phyloP scores from a whole-genome alignment of 495 filamentous ascomycete genomes.

The Talaromyces stipitatus region DNA sequence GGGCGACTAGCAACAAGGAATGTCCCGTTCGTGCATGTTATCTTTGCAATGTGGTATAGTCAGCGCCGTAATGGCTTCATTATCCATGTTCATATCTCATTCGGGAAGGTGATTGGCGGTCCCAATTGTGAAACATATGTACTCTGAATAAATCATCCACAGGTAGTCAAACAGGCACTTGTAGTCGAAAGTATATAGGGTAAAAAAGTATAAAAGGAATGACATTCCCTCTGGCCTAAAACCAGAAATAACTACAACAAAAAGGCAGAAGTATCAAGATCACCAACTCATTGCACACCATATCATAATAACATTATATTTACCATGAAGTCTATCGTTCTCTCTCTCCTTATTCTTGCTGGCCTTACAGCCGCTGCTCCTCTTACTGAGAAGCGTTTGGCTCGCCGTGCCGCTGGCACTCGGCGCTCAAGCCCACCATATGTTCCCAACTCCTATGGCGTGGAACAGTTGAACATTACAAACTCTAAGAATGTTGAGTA shows the following conservation, averaged over 20 bases:
- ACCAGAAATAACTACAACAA: no score
- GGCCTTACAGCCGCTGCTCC: not conserved
- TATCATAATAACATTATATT: not conserved
- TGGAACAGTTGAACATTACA: not conserved
- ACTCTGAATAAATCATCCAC: not conserved
- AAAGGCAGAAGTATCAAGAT: not conserved
- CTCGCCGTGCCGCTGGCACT: conserved; percentile 3
- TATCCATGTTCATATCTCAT: not conserved
- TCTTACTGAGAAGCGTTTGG: conserved; percentile 5
- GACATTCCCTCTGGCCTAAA: not conserved
- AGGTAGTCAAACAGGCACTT: no score
- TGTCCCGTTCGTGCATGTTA: not conserved
- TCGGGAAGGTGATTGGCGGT: not conserved
- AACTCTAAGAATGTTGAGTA: conserved; percentile 29
- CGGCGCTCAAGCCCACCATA: not conserved
- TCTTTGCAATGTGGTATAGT: not conserved
- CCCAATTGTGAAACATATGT: not conserved
- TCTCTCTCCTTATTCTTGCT: not conserved
- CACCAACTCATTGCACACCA: not conserved
- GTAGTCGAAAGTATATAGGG: no score
- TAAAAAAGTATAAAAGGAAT: not conserved
- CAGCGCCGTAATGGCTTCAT: no score
- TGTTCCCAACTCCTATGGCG: not conserved
- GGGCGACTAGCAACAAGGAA: not conserved
- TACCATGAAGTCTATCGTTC: not conserved